Percentiles rank a stretch among this genome's conserved stretches.
These are phyloP conservation scores for Colletotrichum sp. DNA, from an alignment of 2,329 filamentous ascomycete genomes.

Conservation along the genomic window DNA sequence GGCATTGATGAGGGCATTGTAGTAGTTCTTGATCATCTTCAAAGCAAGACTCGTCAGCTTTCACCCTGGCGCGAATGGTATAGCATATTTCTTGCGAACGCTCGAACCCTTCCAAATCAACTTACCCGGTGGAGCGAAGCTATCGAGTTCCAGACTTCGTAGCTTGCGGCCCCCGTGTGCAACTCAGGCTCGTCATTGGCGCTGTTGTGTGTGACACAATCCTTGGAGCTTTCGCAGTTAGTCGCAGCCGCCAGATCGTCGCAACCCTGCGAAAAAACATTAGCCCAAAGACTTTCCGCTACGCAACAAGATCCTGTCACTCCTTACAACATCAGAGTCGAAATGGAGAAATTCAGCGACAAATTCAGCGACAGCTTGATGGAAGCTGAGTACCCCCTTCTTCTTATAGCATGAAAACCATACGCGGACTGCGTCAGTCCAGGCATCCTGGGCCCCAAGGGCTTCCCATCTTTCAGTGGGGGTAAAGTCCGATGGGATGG, in stretches of 20 bases:
- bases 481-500: not conserved
- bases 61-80: not conserved
- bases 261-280: not conserved
- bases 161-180: not conserved
- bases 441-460: not conserved
- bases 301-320: accelerated
- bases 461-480: not conserved
- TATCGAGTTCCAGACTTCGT: not conserved
- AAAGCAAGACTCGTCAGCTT: not conserved
- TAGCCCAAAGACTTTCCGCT: accelerated
- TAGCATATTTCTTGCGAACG: not conserved
- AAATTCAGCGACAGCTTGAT: not conserved
- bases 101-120: not conserved
- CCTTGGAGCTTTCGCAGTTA: not conserved
- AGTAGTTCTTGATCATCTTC: not conserved
- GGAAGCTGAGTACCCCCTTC: not conserved
- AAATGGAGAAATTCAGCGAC: not conserved
- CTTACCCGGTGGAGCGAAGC: not conserved
- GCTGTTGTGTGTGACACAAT: not conserved
- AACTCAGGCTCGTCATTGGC: not conserved
- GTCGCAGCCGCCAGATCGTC: not conserved
- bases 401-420: not conserved
- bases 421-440: not conserved
- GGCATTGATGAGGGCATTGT: not conserved
- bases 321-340: not conserved